Base-by-base conservation (phyloP, 331 rosid genomes). In the Saraca asoca region DNA sequence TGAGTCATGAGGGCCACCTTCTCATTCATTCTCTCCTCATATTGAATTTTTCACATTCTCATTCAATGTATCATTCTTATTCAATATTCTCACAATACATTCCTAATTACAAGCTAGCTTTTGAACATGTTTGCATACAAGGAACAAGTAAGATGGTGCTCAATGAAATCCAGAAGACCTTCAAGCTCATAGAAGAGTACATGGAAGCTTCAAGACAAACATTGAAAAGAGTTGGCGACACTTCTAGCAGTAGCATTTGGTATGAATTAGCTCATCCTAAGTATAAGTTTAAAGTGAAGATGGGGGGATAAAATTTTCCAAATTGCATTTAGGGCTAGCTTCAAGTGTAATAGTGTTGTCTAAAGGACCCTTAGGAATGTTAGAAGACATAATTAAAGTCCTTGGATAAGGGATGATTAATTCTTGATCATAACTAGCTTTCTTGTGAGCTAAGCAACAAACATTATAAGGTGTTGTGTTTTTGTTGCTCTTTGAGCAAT, bases 151-250 rank as follows among this genome's bases (percentile, higher is more conserved):
- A 85, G 74, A 83, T 71, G 54, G 90, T 85, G 71, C 75, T 88
- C 20, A 83, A 88, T 20, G 85, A 85, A 65, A 76, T 81, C n/a
- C 83, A 81, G 14, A 77, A 66, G 49, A 81, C 75, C 53, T 50
- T 83, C 68, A 83, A 75, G 15, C 80, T 85, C 9, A 80, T 68
- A 0, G 77, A 83, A 12, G 85, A 85, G 67, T 72, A 79, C 77
- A 83, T 85, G 95, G 89, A 88, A 74, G 80, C 88, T 12, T 78
- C 95, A n/a, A 73, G 89, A 72, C 81, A 75, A 74, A 88, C 95
- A 2, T 51, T 88, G 75, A 83, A 88, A 75, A 20, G 91, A 7
- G 85, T 88, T 20, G 95, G 95, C 3, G 81, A 88, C 79, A 85
- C 89, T 7, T 88, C 89, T 0, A 88, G 95, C 19, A 78, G 91